Conservation (phyloP, 441 rosid genomes). For the Gossypium davidsonii region DNA sequence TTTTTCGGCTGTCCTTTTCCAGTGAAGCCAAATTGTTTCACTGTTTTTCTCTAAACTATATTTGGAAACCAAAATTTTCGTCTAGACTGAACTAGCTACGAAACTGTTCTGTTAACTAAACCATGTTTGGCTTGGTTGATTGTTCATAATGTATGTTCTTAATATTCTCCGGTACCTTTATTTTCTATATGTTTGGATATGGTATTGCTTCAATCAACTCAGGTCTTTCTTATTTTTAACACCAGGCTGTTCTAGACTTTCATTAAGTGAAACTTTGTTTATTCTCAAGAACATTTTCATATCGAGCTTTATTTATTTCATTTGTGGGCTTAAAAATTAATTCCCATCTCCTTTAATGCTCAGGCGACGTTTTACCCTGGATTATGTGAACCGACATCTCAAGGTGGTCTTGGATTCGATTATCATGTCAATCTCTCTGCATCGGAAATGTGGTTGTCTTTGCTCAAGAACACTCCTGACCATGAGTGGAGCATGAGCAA, state of each 20-base stretch:
- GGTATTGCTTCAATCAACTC: background rate
- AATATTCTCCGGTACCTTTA: background rate
- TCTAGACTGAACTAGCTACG: background rate
- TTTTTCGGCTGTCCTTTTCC: slow-evolving; percentile 1
- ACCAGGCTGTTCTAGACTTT: background rate
- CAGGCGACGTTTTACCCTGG: slow-evolving; percentile 94
- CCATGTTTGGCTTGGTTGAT: background rate
- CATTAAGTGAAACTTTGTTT: background rate
- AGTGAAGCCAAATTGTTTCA: background rate
- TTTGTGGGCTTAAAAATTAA: background rate
- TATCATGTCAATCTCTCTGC: slow-evolving; percentile 81
- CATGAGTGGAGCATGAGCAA: slow-evolving; percentile 92
- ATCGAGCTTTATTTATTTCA: background rate
- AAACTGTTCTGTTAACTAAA: background rate
- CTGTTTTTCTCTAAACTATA: background rate
- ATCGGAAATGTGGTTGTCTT: slow-evolving; percentile 89
- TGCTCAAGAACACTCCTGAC: slow-evolving; percentile 60
- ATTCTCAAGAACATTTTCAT: background rate
- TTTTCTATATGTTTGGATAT: background rate
- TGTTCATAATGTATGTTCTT: background rate
- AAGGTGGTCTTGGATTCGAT: slow-evolving; percentile 95
- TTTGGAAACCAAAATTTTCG: slow-evolving; percentile 3
- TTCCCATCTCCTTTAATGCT: slow-evolving; percentile 16
- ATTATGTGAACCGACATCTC: slow-evolving; percentile 78
- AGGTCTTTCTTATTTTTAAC: background rate